phyloP scores from a whole-genome alignment of 1,284 basidiomycete genomes.

The Ustilago tritici region DNA sequence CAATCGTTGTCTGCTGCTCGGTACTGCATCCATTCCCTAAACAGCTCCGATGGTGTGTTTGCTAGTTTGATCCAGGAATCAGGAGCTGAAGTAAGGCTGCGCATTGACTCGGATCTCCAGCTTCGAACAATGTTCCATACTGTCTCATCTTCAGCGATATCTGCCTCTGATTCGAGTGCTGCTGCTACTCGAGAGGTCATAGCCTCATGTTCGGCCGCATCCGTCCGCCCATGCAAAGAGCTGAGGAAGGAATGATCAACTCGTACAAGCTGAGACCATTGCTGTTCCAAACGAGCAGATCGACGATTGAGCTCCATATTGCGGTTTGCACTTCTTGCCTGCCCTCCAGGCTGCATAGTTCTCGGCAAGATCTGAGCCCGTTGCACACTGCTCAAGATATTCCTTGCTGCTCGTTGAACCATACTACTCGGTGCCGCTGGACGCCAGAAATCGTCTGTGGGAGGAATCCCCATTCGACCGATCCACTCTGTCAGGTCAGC shows the following conservation, averaged over 20 bases:
- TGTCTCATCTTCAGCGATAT: slow-evolving; percentile 24
- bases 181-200: slow-evolving; percentile 3
- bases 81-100: not conserved
- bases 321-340: slow-evolving; percentile 19
- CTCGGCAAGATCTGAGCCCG: slow-evolving; percentile 34
- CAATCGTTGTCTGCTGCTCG: slow-evolving; percentile 28
- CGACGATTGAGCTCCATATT: slow-evolving; percentile 14
- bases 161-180: not conserved
- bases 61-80: slow-evolving; percentile 1
- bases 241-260: slow-evolving; percentile 30
- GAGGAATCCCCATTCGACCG: slow-evolving; percentile 19
- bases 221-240: slow-evolving; percentile 18
- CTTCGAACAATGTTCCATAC: slow-evolving; percentile 17
- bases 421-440: slow-evolving; percentile 26
- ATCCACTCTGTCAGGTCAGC: slow-evolving; percentile 26
- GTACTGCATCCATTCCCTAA: slow-evolving; percentile 10
- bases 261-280: slow-evolving; percentile 19
- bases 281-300: not conserved
- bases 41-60: not conserved
- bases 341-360: slow-evolving; percentile 2
- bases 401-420: slow-evolving; percentile 36
- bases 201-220: slow-evolving; percentile 1
- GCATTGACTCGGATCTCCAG: slow-evolving; percentile 27
- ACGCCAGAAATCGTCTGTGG: slow-evolving; percentile 27
- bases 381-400: slow-evolving; percentile 39